Conservation (phyloP, 2,329 filamentous ascomycete genomes). For the Corinectria fuckeliana region DNA sequence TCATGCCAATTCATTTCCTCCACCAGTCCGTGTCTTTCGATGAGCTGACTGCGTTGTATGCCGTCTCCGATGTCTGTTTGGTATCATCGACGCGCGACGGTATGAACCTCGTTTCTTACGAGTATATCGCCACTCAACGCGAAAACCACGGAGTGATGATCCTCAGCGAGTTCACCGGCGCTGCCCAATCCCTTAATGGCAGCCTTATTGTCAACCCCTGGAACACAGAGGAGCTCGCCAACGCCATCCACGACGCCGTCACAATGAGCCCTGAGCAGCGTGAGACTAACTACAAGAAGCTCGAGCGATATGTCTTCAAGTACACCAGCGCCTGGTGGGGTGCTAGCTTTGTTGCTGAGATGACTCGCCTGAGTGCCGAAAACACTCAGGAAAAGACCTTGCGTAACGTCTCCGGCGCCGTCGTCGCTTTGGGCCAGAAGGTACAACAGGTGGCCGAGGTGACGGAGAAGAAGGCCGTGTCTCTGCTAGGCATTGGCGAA, state of each 20-base stretch:
- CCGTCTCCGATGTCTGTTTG: constrained; percentile 88
- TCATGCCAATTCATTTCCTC: constrained; percentile 98
- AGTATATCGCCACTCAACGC: constrained; percentile 94
- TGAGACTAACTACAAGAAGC: constrained; percentile 84
- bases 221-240: constrained; percentile 96
- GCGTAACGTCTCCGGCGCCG: constrained; percentile 49
- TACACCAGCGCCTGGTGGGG: constrained; percentile 99
- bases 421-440: constrained; percentile 42
- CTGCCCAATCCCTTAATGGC: constrained; percentile 92
- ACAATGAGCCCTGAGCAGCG: constrained; percentile 93
- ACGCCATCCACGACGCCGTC: constrained; percentile 93
- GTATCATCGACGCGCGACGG: constrained; percentile 96
- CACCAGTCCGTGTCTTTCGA: constrained; percentile 96
- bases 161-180: constrained; percentile 94
- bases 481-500: constrained; percentile 20
- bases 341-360: constrained; percentile 86
- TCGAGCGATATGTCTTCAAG: constrained; percentile 95
- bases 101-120: constrained; percentile 98
- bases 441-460: constrained; percentile 32
- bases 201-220: constrained; percentile 96
- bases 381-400: constrained; percentile 49
- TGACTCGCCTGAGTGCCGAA: constrained; percentile 61
- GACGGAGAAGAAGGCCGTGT: constrained; percentile 29
- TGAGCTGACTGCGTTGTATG: constrained; percentile 92
- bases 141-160: constrained; percentile 93